Conservation (phyloP, 495 filamentous ascomycete genomes). For the Cercophora newfieldiana region DNA sequence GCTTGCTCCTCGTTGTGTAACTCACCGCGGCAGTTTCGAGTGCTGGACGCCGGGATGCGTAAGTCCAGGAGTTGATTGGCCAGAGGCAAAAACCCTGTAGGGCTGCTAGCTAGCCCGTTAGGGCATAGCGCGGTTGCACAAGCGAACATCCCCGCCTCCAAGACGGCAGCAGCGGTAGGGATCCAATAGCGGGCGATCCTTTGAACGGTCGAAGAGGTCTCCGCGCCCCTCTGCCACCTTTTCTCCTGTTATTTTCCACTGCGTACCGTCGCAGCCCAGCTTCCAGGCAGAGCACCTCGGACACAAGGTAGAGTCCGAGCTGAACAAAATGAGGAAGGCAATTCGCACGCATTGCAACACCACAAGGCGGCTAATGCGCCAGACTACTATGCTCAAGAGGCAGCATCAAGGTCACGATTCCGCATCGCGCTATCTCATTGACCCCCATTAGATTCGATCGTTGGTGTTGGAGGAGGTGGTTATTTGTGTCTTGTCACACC, state of each 20-base stretch:
- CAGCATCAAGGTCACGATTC: too few relatives aligned
- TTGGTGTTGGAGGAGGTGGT: not conserved
- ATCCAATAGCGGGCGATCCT: not conserved
- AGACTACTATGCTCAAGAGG: too few relatives aligned
- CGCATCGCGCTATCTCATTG: not conserved
- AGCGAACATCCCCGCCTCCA: constrained; percentile 7
- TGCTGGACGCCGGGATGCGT: not conserved
- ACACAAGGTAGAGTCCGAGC: not conserved
- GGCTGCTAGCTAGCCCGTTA: constrained; percentile 15
- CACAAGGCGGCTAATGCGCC: not conserved
- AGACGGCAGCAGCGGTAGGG: not conserved
- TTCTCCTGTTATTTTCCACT: not conserved
- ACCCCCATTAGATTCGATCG: not conserved
- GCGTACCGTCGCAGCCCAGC: not conserved
- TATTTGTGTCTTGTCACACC: not conserved
- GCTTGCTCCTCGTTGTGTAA: not conserved
- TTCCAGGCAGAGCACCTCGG: not conserved
- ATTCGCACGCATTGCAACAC: not conserved
- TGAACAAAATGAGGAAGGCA: not conserved
- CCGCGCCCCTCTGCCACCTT: not conserved
- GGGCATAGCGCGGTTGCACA: constrained; percentile 4
- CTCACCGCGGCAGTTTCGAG: constrained; percentile 11
- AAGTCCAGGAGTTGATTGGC: not conserved
- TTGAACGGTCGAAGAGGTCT: constrained; percentile 1
- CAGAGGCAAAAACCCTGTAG: constrained; percentile 16